A percentile compares a stretch with the other conserved stretches of the same genome.
phyloP scores from a whole-genome alignment of 257 asterid genomes.

The Sherardia arvensis region DNA sequence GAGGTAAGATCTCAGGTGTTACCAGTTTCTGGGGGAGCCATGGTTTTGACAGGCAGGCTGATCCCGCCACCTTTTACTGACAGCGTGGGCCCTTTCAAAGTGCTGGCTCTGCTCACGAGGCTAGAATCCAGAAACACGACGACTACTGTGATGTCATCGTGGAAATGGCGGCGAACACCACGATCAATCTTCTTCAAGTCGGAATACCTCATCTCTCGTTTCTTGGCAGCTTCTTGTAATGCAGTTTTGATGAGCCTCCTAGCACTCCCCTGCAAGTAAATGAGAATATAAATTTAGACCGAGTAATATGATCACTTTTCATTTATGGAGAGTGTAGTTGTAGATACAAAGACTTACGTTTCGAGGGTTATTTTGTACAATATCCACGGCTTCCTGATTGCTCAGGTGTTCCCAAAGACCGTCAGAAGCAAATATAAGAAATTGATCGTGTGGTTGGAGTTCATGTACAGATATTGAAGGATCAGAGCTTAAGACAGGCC shows the following conservation, averaged over 20 bases:
- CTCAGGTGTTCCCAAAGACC: constrained; percentile 53
- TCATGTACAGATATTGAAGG: constrained; percentile 35
- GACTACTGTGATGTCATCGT: constrained; percentile 38
- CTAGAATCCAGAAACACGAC: constrained; percentile 30
- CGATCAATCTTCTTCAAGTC: constrained; percentile 43
- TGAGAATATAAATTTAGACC: neutral
- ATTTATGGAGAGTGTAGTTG: neutral
- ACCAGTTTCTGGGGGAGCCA: constrained; percentile 26
- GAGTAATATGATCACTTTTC: too few relatives aligned
- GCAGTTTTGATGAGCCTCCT: constrained; percentile 42
- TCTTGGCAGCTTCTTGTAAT: constrained; percentile 48
- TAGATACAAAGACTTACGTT: constrained; percentile 19
- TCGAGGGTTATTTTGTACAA: constrained; percentile 36
- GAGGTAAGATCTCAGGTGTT: constrained; percentile 17
- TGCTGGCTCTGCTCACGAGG: constrained; percentile 39
- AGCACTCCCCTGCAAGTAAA: constrained; percentile 34
- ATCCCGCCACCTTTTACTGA: constrained; percentile 35
- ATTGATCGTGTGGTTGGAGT: constrained; percentile 38
- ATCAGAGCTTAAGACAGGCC: constrained; percentile 39
- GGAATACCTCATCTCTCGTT: constrained; percentile 48
- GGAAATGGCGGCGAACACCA: constrained; percentile 42
- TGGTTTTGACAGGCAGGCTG: constrained; percentile 24
- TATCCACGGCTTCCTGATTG: constrained; percentile 48
- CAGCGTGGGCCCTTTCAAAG: constrained; percentile 26
- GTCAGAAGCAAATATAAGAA: constrained; percentile 47